A percentile compares a stretch with the other conserved stretches of the same genome.
phyloP scores from a whole-genome alignment of 2,329 filamentous ascomycete species.

The Passalora sequoiae region DNA sequence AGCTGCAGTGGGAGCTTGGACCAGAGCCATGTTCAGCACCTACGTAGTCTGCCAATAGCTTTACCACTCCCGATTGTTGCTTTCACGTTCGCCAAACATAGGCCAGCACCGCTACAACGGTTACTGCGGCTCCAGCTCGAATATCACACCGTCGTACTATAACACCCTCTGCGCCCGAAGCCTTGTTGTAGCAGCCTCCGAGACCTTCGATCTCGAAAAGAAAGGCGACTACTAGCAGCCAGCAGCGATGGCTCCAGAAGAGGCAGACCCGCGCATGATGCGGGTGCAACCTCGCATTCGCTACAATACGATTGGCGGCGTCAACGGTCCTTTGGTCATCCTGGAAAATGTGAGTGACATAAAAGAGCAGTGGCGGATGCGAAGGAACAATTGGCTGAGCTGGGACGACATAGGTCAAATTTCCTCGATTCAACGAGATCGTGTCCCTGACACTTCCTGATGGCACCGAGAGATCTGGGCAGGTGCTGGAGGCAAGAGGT shows the following conservation, averaged over 20 bases:
- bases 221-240: too few relatives aligned
- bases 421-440: constrained; percentile 95
- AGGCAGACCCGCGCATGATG: constrained; percentile 48
- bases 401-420: constrained; percentile 70
- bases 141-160: too few relatives aligned
- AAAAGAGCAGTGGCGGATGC: not conserved
- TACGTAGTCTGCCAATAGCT: too few relatives aligned
- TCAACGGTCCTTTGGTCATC: constrained; percentile 97
- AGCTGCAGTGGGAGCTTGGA: too few relatives aligned
- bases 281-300: constrained; percentile 66
- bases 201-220: too few relatives aligned
- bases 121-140: too few relatives aligned
- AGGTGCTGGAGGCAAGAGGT: constrained; percentile 98
- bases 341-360: constrained; percentile 74
- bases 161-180: too few relatives aligned
- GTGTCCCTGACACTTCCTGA: constrained; percentile 92
- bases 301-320: constrained; percentile 97
- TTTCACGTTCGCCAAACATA: too few relatives aligned
- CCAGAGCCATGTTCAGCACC: too few relatives aligned
- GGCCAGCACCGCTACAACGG: too few relatives aligned
- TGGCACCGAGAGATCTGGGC: constrained; percentile 87
- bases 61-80: too few relatives aligned
- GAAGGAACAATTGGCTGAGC: constrained; percentile 11
- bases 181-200: too few relatives aligned
- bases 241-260: constrained; percentile 29